Conservation (phyloP, 352 stramenopile genomes). For the Pythium rhizo-oryzae region DNA sequence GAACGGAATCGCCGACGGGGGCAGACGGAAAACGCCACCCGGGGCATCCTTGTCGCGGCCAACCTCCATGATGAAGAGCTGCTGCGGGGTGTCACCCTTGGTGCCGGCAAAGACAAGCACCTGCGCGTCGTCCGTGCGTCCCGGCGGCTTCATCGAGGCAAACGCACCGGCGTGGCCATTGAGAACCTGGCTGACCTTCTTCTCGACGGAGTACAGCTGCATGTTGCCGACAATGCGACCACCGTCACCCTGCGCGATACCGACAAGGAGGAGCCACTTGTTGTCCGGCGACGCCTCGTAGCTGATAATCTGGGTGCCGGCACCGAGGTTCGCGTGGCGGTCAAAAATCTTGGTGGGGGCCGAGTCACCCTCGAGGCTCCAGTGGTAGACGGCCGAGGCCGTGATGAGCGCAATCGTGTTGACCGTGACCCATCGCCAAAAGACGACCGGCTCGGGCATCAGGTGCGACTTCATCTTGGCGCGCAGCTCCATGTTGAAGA, state of each 20-base stretch:
- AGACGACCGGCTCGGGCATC: constrained; percentile 95
- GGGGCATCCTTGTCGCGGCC: constrained; percentile 95
- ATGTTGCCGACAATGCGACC: constrained; percentile 97
- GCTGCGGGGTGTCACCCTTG: constrained; percentile 80
- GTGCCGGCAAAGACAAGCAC: constrained; percentile 86
- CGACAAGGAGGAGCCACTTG: constrained; percentile 99
- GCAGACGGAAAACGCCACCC: constrained; percentile 95
- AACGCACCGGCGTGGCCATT: constrained; percentile 98
- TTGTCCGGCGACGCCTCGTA: constrained; percentile 98
- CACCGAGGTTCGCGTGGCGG: constrained; percentile 93
- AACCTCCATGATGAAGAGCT: constrained; percentile 99
- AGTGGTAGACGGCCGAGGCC: constrained; percentile 97
- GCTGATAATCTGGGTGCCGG: constrained; percentile 99
- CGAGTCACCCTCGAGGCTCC: constrained; percentile 93
- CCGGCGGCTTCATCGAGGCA: constrained; percentile 94
- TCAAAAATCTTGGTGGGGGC: constrained; percentile 98
- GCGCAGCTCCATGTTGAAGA: constrained; percentile 99
- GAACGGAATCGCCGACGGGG: constrained; percentile 95
- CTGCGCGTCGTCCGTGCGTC: constrained; percentile 91
- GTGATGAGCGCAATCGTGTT: constrained; percentile 98
- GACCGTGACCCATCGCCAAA: constrained; percentile 98
- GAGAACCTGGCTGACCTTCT: constrained; percentile 98
- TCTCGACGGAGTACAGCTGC: constrained; percentile 98
- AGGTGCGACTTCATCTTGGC: constrained; percentile 98
- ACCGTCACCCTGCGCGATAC: constrained; percentile 95